Evolutionary conservation across 805 yeast genomes (phyloP).

Genomic region (Yarrowia keelungensis): DNA sequence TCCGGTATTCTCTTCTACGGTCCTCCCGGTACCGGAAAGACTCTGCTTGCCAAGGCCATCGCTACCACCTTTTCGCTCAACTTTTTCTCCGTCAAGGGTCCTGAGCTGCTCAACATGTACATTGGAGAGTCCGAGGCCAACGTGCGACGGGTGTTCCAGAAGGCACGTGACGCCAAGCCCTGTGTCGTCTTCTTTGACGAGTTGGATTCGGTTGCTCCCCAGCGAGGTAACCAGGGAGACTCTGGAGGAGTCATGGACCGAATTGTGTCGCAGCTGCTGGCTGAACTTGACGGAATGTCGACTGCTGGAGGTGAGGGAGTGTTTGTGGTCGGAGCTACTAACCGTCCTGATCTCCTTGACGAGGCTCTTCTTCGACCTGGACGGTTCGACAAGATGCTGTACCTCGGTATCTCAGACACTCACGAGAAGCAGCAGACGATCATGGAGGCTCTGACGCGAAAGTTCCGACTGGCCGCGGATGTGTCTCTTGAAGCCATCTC

Average conservation of each 20-base stretch:
- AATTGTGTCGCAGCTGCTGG: conserved; percentile 91
- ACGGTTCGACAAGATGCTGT: conserved; percentile 92
- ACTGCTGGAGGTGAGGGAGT: conserved; percentile 83
- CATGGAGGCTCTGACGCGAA: conserved; percentile 85
- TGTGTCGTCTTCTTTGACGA: conserved; percentile 98
- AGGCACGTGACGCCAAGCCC: conserved; percentile 95
- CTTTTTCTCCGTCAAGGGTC: conserved; percentile 96
- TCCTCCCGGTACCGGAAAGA: conserved; percentile 99
- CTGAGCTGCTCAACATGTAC: conserved; percentile 95
- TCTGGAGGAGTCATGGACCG: conserved; percentile 99
- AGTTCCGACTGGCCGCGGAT: conserved; percentile 62
- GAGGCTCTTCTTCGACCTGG: conserved; percentile 95
- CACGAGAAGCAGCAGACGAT: conserved; percentile 87
- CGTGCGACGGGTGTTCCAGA: conserved; percentile 91
- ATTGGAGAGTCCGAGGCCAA: conserved; percentile 99
- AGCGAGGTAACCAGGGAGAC: conserved; percentile 98
- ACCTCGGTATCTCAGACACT: conserved; percentile 91
- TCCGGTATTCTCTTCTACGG: conserved; percentile 96
- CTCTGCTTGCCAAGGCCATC: conserved; percentile 93
- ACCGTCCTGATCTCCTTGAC: conserved; percentile 92
- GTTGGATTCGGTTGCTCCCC: conserved; percentile 97
- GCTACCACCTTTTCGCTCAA: conserved; percentile 94
- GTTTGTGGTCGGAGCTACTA: conserved; percentile 98
- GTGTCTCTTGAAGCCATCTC: conserved; percentile 70
- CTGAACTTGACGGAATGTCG: conserved; percentile 97